A percentile compares a stretch with the other conserved stretches of the same genome.
These are phyloP conservation scores for Haplosporangium sp. DNA, from an alignment of 371 early-diverging fungal genomes.

Conservation along the genomic window DNA sequence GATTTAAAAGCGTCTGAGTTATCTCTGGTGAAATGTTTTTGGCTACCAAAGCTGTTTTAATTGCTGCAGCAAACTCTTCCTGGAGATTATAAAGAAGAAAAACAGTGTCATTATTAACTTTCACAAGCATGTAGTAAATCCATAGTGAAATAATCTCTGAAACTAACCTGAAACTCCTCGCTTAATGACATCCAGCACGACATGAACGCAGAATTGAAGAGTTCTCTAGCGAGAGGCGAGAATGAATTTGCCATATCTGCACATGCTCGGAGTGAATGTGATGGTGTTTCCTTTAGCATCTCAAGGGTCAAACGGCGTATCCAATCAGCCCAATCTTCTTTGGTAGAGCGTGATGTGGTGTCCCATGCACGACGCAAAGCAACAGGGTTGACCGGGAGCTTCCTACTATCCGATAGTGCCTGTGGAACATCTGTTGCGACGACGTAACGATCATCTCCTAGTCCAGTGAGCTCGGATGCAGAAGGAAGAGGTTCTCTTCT, in stretches of 20 bases:
- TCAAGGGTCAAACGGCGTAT: constrained; percentile 91
- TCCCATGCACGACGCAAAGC: constrained; percentile 95
- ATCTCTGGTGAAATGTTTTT: constrained; percentile 93
- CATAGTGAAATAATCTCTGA: not conserved
- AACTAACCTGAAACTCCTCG: constrained; percentile 81
- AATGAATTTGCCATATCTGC: constrained; percentile 84
- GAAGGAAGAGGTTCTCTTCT: constrained; percentile 35
- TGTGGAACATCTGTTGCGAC: constrained; percentile 51
- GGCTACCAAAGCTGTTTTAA: constrained; percentile 88
- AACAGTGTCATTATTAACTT: not conserved
- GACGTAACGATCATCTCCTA: constrained; percentile 53
- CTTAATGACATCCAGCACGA: constrained; percentile 96
- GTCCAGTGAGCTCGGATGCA: constrained; percentile 36
- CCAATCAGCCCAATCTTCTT: constrained; percentile 98
- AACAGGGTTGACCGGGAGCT: constrained; percentile 89
- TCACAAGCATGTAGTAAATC: not conserved
- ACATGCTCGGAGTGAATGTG: constrained; percentile 94
- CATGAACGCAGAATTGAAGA: constrained; percentile 98
- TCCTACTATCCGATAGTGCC: constrained; percentile 57
- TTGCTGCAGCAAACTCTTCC: constrained; percentile 87
- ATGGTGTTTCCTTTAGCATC: constrained; percentile 95
- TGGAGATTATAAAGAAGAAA: not conserved
- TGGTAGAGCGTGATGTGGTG: constrained; percentile 87
- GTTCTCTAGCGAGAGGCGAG: constrained; percentile 86
- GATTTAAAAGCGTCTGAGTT: constrained; percentile 89